These are phyloP conservation scores for Globisporangium recalcitrans DNA, from an alignment of 352 stramenopile species.

Conservation along the genomic window DNA sequence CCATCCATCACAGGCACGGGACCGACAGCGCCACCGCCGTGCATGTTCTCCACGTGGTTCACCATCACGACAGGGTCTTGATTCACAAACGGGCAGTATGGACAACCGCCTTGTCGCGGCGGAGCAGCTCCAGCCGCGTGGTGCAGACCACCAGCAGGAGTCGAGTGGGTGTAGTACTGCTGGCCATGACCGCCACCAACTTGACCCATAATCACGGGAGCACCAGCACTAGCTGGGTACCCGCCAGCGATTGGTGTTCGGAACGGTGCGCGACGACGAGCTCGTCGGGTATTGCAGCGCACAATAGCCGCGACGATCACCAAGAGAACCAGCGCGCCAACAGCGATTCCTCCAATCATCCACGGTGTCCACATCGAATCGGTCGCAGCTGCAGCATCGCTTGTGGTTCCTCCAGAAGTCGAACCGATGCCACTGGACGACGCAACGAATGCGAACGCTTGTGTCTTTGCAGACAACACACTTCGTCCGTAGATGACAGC, in stretches of 20 bases:
- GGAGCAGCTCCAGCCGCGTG: neutral
- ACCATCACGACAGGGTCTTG: conserved; percentile 55
- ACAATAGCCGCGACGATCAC: conserved; percentile 34
- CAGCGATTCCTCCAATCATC: conserved; percentile 42
- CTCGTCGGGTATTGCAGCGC: conserved; percentile 29
- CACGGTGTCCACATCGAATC: conserved; percentile 51
- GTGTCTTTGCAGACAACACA: conserved; percentile 45
- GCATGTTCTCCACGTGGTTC: conserved; percentile 54
- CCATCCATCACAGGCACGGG: conserved; percentile 14
- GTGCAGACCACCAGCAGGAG: conserved; percentile 12
- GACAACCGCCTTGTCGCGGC: conserved; percentile 27
- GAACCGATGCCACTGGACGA: conserved; percentile 73
- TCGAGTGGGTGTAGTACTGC: conserved; percentile 19
- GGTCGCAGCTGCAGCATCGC: conserved; percentile 2
- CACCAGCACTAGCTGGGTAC: conserved; percentile 8
- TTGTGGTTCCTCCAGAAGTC: conserved; percentile 21
- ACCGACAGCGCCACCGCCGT: conserved; percentile 17
- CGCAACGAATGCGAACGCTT: conserved; percentile 75
- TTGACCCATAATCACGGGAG: neutral
- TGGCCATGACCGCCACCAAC: neutral
- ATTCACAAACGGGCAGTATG: conserved; percentile 53
- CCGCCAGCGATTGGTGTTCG: neutral
- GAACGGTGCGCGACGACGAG: conserved; percentile 5
- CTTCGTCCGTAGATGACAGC: conserved; percentile 63
- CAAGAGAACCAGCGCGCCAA: conserved; percentile 45